Evolutionary conservation across 441 rosid genomes (phyloP).

Genomic region (Lepidium campestre): DNA sequence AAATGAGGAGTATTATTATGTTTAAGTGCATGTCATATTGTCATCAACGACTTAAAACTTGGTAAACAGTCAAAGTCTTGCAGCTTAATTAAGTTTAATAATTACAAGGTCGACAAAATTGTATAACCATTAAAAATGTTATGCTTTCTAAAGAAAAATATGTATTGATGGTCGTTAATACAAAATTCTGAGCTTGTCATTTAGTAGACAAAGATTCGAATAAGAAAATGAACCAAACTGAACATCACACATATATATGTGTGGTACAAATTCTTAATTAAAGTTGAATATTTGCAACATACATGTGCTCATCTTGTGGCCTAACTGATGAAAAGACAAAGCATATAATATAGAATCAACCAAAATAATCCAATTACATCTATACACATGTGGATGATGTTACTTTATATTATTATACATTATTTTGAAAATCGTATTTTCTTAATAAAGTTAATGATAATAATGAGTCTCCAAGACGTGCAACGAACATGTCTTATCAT

Average conservation of each 20-base stretch:
- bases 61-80: too few relatives aligned
- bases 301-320: constrained; percentile 13
- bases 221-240: constrained; percentile 16
- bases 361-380: constrained; percentile 6
- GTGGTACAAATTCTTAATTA: constrained; percentile 16
- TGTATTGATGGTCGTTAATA: not conserved
- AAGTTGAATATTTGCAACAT: constrained; percentile 18
- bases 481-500: constrained; percentile 21
- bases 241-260: constrained; percentile 7
- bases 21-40: too few relatives aligned
- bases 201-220: constrained; percentile 3
- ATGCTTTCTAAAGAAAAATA: not conserved
- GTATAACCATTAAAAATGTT: not conserved
- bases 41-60: too few relatives aligned
- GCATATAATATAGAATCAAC: not conserved
- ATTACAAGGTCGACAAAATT: not conserved
- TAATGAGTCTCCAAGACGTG: constrained; percentile 17
- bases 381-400: constrained; percentile 13
- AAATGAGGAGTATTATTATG: too few relatives aligned
- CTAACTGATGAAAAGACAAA: constrained; percentile 5
- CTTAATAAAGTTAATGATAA: not conserved
- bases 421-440: not conserved
- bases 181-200: constrained; percentile 5
- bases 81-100: too few relatives aligned
- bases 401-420: not conserved